A percentile compares a stretch with the other conserved stretches of the same genome.
Conservation (phyloP, 2,329 filamentous ascomycete genomes). For the Colletotrichum salicis region DNA sequence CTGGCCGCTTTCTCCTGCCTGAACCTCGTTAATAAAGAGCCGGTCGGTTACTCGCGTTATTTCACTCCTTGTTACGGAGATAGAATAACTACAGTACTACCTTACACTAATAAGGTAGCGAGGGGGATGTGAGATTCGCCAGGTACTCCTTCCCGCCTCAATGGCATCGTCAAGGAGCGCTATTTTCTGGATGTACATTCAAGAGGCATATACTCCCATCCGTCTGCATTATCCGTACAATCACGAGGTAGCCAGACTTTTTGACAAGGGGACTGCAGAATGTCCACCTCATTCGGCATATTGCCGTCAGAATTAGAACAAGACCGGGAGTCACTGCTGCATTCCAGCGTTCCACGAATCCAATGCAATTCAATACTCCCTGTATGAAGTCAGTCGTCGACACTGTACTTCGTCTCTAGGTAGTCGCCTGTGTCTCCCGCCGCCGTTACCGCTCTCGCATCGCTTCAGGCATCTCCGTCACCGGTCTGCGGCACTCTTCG, state of each 20-base stretch:
- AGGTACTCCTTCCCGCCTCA: not conserved
- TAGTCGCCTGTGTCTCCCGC: not conserved
- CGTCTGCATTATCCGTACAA: not conserved
- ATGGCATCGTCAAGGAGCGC: constrained; percentile 4
- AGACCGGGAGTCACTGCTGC: constrained; percentile 13
- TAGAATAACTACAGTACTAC: not conserved
- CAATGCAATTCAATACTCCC: not conserved
- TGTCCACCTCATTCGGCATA: constrained; percentile 1
- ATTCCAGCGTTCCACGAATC: constrained; percentile 5
- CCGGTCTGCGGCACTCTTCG: constrained; percentile 2
- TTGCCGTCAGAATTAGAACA: not conserved
- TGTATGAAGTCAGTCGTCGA: constrained; percentile 1
- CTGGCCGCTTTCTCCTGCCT: not conserved
- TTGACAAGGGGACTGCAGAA: constrained; percentile 5
- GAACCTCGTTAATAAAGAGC: constrained; percentile 3
- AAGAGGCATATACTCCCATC: not conserved
- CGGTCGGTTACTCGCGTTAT: constrained; percentile 5
- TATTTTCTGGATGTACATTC: constrained; percentile 19
- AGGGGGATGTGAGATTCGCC: not conserved
- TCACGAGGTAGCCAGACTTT: constrained; percentile 15
- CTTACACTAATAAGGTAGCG: not conserved
- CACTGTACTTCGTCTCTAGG: not conserved
- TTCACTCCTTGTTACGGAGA: not conserved
- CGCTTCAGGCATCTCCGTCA: constrained; percentile 7
- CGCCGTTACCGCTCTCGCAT: constrained; percentile 13